phyloP scores from a whole-genome alignment of 352 stramenopile genomes.

The Phytophthora europaea region DNA sequence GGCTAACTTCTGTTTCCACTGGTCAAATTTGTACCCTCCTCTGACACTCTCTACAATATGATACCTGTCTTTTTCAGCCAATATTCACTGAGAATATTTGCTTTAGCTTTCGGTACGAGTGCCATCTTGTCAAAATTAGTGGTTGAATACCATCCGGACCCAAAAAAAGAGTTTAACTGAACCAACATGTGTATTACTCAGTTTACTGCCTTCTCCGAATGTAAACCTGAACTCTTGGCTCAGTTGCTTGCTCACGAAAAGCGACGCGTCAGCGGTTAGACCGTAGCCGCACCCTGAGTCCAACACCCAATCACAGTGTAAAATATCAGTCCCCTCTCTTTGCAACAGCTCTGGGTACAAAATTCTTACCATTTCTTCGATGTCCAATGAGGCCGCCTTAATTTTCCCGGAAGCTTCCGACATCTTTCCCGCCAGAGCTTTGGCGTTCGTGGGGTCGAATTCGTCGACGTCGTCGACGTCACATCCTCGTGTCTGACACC shows the following conservation, averaged over 20 bases:
- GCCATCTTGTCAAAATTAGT: conserved; percentile 1
- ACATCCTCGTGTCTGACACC: no score
- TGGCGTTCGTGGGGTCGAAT: neutral
- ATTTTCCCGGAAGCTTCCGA: conserved; percentile 6
- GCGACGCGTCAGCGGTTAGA: conserved; percentile 9
- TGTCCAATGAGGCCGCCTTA: no score
- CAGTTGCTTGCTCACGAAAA: neutral
- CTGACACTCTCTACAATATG: conserved; percentile 12
- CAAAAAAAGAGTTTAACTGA: conserved; percentile 15
- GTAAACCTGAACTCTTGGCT: conserved; percentile 23
- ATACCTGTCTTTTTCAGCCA: conserved; percentile 10
- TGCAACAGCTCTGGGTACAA: conserved; percentile 6
- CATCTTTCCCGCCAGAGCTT: neutral
- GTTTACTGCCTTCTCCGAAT: conserved; percentile 17
- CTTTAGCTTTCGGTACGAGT: conserved; percentile 5
- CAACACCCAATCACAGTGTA: conserved; percentile 8
- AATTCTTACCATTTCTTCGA: conserved; percentile 6
- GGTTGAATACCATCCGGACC: conserved; percentile 2
- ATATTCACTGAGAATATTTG: conserved; percentile 16
- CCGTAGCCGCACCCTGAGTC: neutral
- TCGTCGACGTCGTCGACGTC: no score
- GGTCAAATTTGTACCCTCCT: conserved; percentile 9
- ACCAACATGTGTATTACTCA: conserved; percentile 23
- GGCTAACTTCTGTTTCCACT: neutral
- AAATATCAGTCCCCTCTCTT: conserved; percentile 5